These are phyloP conservation scores for Boletus reticulatus DNA, from an alignment of 768 basidiomycete genomes.

Conservation along the genomic window DNA sequence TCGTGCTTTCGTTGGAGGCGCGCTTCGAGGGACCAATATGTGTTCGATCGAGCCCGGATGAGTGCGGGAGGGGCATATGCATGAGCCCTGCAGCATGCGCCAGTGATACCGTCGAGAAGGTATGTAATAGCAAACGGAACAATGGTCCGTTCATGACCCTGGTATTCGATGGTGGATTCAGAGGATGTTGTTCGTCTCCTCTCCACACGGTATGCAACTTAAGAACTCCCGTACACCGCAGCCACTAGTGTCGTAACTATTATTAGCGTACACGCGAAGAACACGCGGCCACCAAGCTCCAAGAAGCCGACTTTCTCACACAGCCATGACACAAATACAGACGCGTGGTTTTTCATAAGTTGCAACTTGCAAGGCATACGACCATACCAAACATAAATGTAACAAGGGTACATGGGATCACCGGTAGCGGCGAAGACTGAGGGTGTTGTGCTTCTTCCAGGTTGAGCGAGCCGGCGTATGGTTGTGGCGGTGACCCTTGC, in stretches of 20 bases:
- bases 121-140: slow-evolving; percentile 12
- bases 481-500: slow-evolving; percentile 94
- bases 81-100: slow-evolving; percentile 16
- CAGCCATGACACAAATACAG: neutral
- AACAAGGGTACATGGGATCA: slow-evolving; percentile 34
- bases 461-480: slow-evolving; percentile 86
- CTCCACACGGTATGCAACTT: neutral
- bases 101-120: slow-evolving; percentile 11
- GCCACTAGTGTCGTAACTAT: slow-evolving; percentile 14
- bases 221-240: slow-evolving; percentile 15
- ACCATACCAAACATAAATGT: slow-evolving; percentile 28
- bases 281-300: slow-evolving; percentile 17
- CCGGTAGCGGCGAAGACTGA: slow-evolving; percentile 87
- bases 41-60: neutral
- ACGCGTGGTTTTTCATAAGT: slow-evolving; percentile 4
- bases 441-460: slow-evolving; percentile 99
- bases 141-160: neutral
- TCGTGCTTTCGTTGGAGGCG: slow-evolving; percentile 28
- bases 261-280: slow-evolving; percentile 14
- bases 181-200: slow-evolving; percentile 1
- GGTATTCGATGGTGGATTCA: slow-evolving; percentile 13
- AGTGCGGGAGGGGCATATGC: slow-evolving; percentile 1
- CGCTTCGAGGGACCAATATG: slow-evolving; percentile 14
- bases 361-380: slow-evolving; percentile 14
- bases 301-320: slow-evolving; percentile 1